Conservation (phyloP, 2,329 filamentous ascomycete genomes). For the Alternaria panax region DNA sequence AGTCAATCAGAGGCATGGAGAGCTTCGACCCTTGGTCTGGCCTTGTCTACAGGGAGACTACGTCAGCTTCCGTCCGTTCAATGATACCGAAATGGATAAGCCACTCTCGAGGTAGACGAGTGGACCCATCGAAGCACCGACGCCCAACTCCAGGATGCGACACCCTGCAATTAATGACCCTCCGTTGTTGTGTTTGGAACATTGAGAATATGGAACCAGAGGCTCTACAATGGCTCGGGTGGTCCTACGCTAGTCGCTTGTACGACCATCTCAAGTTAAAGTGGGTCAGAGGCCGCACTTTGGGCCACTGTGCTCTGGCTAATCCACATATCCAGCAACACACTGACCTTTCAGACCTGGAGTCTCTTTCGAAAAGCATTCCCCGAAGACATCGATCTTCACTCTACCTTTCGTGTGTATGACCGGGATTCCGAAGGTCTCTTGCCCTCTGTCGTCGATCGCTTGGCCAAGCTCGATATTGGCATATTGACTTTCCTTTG, state of each 20-base stretch:
- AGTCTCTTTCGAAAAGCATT: conserved; percentile 26
- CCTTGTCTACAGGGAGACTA: conserved; percentile 28
- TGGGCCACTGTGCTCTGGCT: neutral
- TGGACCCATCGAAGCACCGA: conserved; percentile 17
- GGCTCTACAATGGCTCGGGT: conserved; percentile 27
- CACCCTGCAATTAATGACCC: conserved; percentile 25
- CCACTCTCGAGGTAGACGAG: conserved; percentile 19
- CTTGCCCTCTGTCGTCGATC: conserved; percentile 21
- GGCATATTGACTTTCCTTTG: conserved; percentile 29
- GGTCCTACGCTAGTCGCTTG: conserved; percentile 26
- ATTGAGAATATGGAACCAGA: conserved; percentile 23
- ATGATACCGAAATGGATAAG: conserved; percentile 30
- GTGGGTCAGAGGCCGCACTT: conserved; percentile 13
- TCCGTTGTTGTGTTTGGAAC: conserved; percentile 30
- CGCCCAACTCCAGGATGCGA: conserved; percentile 20
- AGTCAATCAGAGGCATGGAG: conserved; percentile 8
- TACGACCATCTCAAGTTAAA: conserved; percentile 24
- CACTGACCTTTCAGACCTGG: conserved; percentile 27
- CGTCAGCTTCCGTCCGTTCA: conserved; percentile 16
- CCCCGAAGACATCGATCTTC: conserved; percentile 22
- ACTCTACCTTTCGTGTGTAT: conserved; percentile 20
- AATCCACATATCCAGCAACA: conserved; percentile 16
- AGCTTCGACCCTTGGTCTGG: conserved; percentile 18
- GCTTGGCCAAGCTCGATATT: conserved; percentile 22
- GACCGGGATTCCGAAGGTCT: neutral